A percentile compares a stretch with the other conserved stretches of the same genome.
phyloP scores from a whole-genome alignment of 495 filamentous ascomycete species.

The Xeromyces bisporus region DNA sequence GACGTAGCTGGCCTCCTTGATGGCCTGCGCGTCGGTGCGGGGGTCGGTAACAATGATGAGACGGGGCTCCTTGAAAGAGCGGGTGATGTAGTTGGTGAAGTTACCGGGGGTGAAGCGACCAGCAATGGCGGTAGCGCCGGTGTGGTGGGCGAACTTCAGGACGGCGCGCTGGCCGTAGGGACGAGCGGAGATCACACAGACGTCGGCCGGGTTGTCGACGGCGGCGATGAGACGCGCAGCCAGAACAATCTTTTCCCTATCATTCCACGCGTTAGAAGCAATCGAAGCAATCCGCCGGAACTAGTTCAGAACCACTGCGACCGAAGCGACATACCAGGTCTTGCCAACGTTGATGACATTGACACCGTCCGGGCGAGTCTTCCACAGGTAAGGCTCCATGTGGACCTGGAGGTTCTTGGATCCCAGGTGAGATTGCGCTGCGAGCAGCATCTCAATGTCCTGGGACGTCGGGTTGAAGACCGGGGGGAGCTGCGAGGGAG shows the following conservation, averaged over 20 bases:
- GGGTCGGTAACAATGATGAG: constrained; percentile 98
- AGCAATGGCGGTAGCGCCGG: constrained; percentile 91
- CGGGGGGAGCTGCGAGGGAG: constrained; percentile 76
- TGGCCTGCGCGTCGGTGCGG: constrained; percentile 97
- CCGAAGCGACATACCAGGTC: constrained; percentile 81
- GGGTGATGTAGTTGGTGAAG: constrained; percentile 99
- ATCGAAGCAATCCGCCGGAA: too few relatives aligned
- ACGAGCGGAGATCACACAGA: constrained; percentile 97
- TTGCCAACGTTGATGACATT: constrained; percentile 99
- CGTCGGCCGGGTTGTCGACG: constrained; percentile 97
- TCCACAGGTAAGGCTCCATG: constrained; percentile 99
- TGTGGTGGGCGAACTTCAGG: constrained; percentile 97
- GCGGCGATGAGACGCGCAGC: constrained; percentile 96
- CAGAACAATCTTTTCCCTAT: constrained; percentile 97
- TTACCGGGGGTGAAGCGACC: constrained; percentile 99
- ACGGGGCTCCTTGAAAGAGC: constrained; percentile 99
- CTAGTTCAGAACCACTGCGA: too few relatives aligned
- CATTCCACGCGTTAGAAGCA: too few relatives aligned
- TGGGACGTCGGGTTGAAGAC: constrained; percentile 70
- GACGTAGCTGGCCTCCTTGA: constrained; percentile 99
- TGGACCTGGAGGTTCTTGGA: constrained; percentile 98
- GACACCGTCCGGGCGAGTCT: constrained; percentile 92
- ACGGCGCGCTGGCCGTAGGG: constrained; percentile 98
- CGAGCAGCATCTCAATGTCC: constrained; percentile 98
- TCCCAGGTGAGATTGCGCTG: constrained; percentile 90